Base-by-base conservation (phyloP, 2,329 filamentous ascomycete species). In the Penicillium psychrosexuale region DNA sequence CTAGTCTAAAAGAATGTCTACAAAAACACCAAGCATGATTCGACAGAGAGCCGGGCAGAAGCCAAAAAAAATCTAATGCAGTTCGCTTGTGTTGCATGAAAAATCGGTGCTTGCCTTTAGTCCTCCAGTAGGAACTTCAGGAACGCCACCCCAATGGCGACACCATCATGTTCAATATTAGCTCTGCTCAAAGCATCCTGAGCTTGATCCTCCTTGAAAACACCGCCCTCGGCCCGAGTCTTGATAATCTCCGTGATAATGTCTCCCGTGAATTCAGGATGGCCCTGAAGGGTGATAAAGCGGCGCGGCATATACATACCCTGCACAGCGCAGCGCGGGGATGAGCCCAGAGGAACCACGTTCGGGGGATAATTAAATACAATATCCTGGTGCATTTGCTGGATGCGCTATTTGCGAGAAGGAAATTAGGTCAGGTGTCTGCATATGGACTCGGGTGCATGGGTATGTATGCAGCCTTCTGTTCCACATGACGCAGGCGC, bases 331-430 rank as follows among this genome's bases (percentile, higher is more conserved):
- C 91, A 95, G 43, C 79, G 74, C 3, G 81, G 79, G 2, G 88
- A 88, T 38, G 79, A 81, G 2, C 84, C 90, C 2, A 95, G 78
- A 2, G 78, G 73, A 53, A 86, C 78, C 2, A 87, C 82, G 51
- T 80, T 83, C 6, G 78, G 66, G 0, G 90, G 90, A 51, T 84
- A 84, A 22, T 79, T 73, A 62, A 80, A 82, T 5, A 93, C 87
- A 36, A 88, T 82, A 69, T 97, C 90, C 60, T 85, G 84, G 73
- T 96, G 91, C 89, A 95, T 93, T 72, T 96, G 90, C 70, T 92
- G 87, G 58, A 95, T 66, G 47, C 66, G 66, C 70, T 74, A 56
- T 55, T 49, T 24, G 5, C 9, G 24, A 15, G 13, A 33, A 4
- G 15, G 9, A 13, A 15, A 33, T 37, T n/a, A 36, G 11, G 12